Evolutionary conservation across 306 rosid species (phyloP).

Genomic region (Clitoria ternatea): DNA sequence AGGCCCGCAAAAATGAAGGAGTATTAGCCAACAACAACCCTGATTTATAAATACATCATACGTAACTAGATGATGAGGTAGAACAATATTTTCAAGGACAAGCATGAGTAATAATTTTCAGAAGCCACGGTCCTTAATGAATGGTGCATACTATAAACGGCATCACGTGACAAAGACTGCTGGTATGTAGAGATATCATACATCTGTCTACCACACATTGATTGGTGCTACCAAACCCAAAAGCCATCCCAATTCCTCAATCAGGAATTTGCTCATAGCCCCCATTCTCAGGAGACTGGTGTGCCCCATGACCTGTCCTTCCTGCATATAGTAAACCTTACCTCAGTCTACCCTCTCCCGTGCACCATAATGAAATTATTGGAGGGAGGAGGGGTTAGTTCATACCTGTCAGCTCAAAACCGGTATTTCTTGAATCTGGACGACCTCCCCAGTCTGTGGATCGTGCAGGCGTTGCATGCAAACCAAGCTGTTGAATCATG

Average conservation of each 20-base stretch:
- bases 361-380: neutral
- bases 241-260: slow-evolving; percentile 24
- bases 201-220: slow-evolving; percentile 50
- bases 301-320: slow-evolving; percentile 55
- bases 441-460: slow-evolving; percentile 72
- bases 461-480: slow-evolving; percentile 52
- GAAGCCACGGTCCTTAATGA: slow-evolving; percentile 44
- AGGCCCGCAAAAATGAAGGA: slow-evolving; percentile 28
- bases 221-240: slow-evolving; percentile 26
- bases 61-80: slow-evolving; percentile 29
- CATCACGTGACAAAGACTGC: slow-evolving; percentile 42
- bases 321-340: slow-evolving; percentile 41
- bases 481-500: slow-evolving; percentile 68
- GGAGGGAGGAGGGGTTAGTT: neutral
- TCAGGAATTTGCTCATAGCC: slow-evolving; percentile 82
- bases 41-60: slow-evolving; percentile 31
- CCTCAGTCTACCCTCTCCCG: slow-evolving; percentile 14
- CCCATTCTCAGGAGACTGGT: slow-evolving; percentile 86
- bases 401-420: slow-evolving; percentile 70
- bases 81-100: slow-evolving; percentile 25
- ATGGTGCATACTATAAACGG: slow-evolving; percentile 56
- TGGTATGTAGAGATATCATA: slow-evolving; percentile 52
- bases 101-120: slow-evolving; percentile 33
- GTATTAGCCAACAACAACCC: slow-evolving; percentile 32
- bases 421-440: slow-evolving; percentile 51